phyloP scores from a whole-genome alignment of 1,284 basidiomycete genomes.

The Pascua sp. region DNA sequence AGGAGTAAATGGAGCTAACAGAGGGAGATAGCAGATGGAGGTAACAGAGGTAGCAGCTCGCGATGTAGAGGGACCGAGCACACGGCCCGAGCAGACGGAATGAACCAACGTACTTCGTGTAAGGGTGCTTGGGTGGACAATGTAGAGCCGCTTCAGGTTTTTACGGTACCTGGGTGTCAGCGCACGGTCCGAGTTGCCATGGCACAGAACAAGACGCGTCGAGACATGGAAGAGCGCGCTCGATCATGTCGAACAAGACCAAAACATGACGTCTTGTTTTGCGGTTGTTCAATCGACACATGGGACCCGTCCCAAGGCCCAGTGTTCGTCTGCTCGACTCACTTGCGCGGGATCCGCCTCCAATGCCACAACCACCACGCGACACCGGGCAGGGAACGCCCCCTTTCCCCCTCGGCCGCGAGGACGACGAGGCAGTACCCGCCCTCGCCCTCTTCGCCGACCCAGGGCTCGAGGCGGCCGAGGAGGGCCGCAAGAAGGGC shows the following conservation, averaged over 20 bases:
- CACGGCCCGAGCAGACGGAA: too few relatives aligned
- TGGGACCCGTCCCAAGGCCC: too few relatives aligned
- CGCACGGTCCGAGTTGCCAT: too few relatives aligned
- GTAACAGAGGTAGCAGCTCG: too few relatives aligned
- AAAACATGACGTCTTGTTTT: neutral
- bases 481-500: constrained; percentile 27
- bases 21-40: too few relatives aligned
- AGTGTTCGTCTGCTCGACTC: constrained; percentile 2
- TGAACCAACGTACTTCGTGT: constrained; percentile 27
- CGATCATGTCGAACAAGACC: too few relatives aligned
- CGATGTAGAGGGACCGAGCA: too few relatives aligned
- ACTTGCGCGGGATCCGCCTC: constrained; percentile 35
- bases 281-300: too few relatives aligned
- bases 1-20: too few relatives aligned
- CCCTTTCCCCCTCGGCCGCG: constrained; percentile 27
- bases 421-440: constrained; percentile 39
- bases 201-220: too few relatives aligned
- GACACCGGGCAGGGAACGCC: constrained; percentile 27
- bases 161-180: constrained; percentile 34
- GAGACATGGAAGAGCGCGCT: too few relatives aligned
- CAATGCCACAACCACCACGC: constrained; percentile 40
- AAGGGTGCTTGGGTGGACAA: constrained; percentile 38
- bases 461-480: constrained; percentile 35
- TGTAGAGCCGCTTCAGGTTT: constrained; percentile 41
- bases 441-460: constrained; percentile 34